Evolutionary conservation across 2,329 filamentous ascomycete species (phyloP).

Genomic region (Orbilia ellipsospora): DNA sequence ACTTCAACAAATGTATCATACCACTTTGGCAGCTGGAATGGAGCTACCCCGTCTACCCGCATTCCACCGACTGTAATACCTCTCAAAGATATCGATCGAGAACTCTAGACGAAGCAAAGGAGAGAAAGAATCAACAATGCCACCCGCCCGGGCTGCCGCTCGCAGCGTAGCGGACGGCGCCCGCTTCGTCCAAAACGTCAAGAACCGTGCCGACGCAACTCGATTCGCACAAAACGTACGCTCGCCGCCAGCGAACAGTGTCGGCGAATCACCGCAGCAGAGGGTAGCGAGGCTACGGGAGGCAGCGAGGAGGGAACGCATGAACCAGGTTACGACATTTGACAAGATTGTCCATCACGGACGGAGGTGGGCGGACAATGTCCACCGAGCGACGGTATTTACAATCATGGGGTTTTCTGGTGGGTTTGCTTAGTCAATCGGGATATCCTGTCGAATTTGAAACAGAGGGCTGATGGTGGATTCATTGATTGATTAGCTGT

Average conservation of each 20-base stretch:
- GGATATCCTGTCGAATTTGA: background rate
- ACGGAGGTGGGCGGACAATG: slow-evolving; percentile 70
- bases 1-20: too few relatives aligned
- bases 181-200: slow-evolving; percentile 53
- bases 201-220: slow-evolving; percentile 50
- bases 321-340: slow-evolving; percentile 67
- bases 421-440: slow-evolving; percentile 58
- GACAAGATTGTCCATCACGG: slow-evolving; percentile 69
- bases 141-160: slow-evolving; percentile 37
- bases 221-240: slow-evolving; percentile 52
- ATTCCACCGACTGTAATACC: slow-evolving; percentile 4
- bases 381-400: slow-evolving; percentile 71
- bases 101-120: background rate
- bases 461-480: too few relatives aligned
- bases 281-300: slow-evolving; percentile 68
- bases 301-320: slow-evolving; percentile 65
- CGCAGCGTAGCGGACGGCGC: slow-evolving; percentile 52
- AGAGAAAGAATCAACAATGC: slow-evolving; percentile 20
- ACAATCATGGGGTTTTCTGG: slow-evolving; percentile 72
- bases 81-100: background rate
- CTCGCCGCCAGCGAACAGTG: slow-evolving; percentile 34
- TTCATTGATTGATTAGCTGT: slow-evolving; percentile 53
- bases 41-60: slow-evolving; percentile 22
- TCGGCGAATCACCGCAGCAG: slow-evolving; percentile 67
- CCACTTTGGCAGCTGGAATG: too few relatives aligned